Percentiles rank a stretch among this genome's conserved stretches.
Conservation (phyloP, 169 alveolate species). For the Amoebophrya sp. region DNA sequence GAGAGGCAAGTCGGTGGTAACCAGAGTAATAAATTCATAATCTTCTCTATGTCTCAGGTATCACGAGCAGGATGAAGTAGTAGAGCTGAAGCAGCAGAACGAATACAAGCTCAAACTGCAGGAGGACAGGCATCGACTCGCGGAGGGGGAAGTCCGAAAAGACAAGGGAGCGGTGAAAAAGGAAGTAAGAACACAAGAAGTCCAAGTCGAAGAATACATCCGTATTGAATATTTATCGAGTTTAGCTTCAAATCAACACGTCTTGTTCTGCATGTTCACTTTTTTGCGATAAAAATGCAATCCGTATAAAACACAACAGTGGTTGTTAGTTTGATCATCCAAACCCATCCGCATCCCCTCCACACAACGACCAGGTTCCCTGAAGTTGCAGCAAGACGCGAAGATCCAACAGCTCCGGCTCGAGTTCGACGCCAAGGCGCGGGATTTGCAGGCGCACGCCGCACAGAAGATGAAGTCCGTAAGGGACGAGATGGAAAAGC, state of each 20-base stretch:
- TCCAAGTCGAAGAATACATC: neutral
- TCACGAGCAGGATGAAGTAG: slow-evolving; percentile 49
- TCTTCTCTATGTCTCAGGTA: too few relatives aligned
- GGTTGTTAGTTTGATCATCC: neutral
- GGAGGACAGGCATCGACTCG: slow-evolving; percentile 47
- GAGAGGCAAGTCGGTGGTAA: too few relatives aligned
- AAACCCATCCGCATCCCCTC: too few relatives aligned
- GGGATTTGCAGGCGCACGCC: slow-evolving; percentile 47
- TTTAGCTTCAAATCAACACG: neutral
- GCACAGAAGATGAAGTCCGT: slow-evolving; percentile 41
- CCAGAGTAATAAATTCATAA: too few relatives aligned
- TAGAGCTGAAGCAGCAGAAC: slow-evolving; percentile 45
- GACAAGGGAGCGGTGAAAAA: neutral
- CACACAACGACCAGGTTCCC: neutral
- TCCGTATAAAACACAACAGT: neutral
- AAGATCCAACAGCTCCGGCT: slow-evolving; percentile 43
- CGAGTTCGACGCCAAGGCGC: slow-evolving; percentile 47
- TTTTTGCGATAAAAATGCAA: neutral
- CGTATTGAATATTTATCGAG: neutral
- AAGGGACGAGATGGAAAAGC: slow-evolving; percentile 44
- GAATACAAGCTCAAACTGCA: slow-evolving; percentile 45
- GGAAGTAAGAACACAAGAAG: neutral
- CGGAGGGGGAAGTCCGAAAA: slow-evolving; percentile 46
- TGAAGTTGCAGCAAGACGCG: slow-evolving; percentile 46
- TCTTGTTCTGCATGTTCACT: neutral